phyloP scores from a whole-genome alignment of 106 monocot genomes.

The Dioscorea dumetorum region DNA sequence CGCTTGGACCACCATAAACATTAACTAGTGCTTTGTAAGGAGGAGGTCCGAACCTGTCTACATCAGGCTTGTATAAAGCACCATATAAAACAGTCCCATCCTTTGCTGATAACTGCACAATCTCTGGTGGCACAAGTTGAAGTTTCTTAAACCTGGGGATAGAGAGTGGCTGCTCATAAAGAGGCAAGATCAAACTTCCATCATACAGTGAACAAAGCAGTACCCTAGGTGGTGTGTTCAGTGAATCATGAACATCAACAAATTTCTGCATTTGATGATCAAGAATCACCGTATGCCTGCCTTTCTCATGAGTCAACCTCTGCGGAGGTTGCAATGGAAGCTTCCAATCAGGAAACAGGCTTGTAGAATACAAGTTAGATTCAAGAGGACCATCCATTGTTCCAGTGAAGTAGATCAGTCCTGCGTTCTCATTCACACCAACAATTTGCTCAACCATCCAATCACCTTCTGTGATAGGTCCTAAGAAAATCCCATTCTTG shows the following conservation, averaged over 20 bases:
- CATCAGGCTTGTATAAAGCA: conserved; percentile 79
- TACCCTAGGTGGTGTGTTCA: conserved; percentile 65
- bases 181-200: conserved; percentile 62
- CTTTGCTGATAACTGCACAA: conserved; percentile 50
- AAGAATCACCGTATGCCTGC: conserved; percentile 76
- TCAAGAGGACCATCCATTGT: conserved; percentile 86
- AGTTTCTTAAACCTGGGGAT: conserved; percentile 37
- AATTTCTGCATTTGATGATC: conserved; percentile 91
- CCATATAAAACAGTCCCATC: conserved; percentile 81
- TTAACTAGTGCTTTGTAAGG: conserved; percentile 82
- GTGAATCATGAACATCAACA: conserved; percentile 82
- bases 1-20: conserved; percentile 93
- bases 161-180: conserved; percentile 64
- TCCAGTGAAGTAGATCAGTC: conserved; percentile 82
- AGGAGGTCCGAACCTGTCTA: conserved; percentile 77
- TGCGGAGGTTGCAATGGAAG: conserved; percentile 55
- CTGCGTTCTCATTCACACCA: conserved; percentile 82
- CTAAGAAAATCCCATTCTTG: conserved; percentile 62
- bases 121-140: conserved; percentile 63
- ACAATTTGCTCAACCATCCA: conserved; percentile 98
- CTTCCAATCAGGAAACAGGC: conserved; percentile 68
- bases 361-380: conserved; percentile 58
- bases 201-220: conserved; percentile 72
- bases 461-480: conserved; percentile 85
- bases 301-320: conserved; percentile 72